These are phyloP conservation scores for Babesia bovis DNA, from an alignment of 169 alveolate genomes.

Conservation along the genomic window DNA sequence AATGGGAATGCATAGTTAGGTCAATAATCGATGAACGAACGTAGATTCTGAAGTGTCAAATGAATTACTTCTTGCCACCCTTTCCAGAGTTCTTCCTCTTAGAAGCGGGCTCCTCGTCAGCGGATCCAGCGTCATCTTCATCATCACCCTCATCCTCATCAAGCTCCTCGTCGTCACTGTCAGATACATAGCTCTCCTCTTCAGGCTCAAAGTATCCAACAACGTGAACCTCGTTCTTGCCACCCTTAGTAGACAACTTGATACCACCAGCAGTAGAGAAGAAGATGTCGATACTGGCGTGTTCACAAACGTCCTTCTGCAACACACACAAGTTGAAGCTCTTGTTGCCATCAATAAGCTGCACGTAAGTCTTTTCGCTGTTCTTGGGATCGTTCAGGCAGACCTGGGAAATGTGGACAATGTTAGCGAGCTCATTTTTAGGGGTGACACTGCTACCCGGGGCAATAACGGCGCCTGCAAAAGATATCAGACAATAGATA, in stretches of 20 bases:
- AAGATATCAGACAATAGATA: neutral
- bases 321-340: slow-evolving; percentile 82
- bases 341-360: slow-evolving; percentile 81
- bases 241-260: slow-evolving; percentile 82
- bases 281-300: slow-evolving; percentile 83
- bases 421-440: slow-evolving; percentile 64
- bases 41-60: neutral
- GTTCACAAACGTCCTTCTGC: slow-evolving; percentile 84
- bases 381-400: slow-evolving; percentile 86
- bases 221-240: slow-evolving; percentile 86
- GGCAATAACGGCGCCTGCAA: slow-evolving; percentile 65
- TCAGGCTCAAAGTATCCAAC: slow-evolving; percentile 88
- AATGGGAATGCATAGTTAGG: neutral
- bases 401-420: slow-evolving; percentile 83
- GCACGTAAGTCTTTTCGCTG: slow-evolving; percentile 82
- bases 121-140: slow-evolving; percentile 70
- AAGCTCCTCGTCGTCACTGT: slow-evolving; percentile 81
- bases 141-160: slow-evolving; percentile 80
- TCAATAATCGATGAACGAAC: neutral
- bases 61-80: slow-evolving; percentile 14
- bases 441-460: slow-evolving; percentile 68
- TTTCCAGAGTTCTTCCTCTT: slow-evolving; percentile 60
- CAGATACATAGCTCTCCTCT: slow-evolving; percentile 67
- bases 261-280: slow-evolving; percentile 80
- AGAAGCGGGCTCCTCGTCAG: slow-evolving; percentile 71